Evolutionary conservation across 2,329 filamentous ascomycete genomes (phyloP), one percentile per base, ranked within the genome.

Genomic region (Cladosporium austrohemisphaericum): DNA sequence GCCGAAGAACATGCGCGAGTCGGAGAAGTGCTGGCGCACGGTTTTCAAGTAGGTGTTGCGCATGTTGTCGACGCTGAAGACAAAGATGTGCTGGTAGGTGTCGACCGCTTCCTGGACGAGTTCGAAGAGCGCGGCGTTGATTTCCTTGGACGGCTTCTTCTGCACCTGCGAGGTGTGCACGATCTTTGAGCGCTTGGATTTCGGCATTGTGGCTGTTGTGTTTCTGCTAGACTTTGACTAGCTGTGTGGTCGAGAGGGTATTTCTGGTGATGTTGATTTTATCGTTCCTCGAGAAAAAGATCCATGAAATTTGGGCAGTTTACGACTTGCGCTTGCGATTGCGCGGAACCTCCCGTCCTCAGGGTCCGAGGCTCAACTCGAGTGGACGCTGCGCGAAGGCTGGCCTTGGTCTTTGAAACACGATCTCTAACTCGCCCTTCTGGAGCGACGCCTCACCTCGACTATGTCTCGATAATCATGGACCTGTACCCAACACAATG

Each of bases 61-160:
- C 89, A 95, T 95, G 76, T 97, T 96, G 67, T 95, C 88, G 60
- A 98, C 85, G 64, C 81, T 80, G 70, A 98, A 95, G 67, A 96
- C 88, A 73, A 94, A 94, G 74, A 92, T 86, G 77, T 92, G 83
- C 71, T 90, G 81, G 77, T 92, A 95, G 65, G 88, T 76, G 66
- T 90, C 85, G 53, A 94, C 78, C 64, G 84, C 84, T 68, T 91
- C 85, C 69, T 90, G 89, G 57, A 98, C 86, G 69, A 88, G 89
- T 71, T 85, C 77, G 74, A 92, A 95, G 55, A 97, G 85, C 65
- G 85, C 84, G 65, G 91, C 81, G 70, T 91, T 91, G 53, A 83
- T 75, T 71, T 96, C 86, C 76, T 95, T 94, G 72, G 87, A 85
- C 37, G 62, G 60, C 78, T 96, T 97, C 77, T 95, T 96, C 71